phyloP scores from a whole-genome alignment of 1,284 basidiomycete genomes.

The Afroboletus lepidellus region DNA sequence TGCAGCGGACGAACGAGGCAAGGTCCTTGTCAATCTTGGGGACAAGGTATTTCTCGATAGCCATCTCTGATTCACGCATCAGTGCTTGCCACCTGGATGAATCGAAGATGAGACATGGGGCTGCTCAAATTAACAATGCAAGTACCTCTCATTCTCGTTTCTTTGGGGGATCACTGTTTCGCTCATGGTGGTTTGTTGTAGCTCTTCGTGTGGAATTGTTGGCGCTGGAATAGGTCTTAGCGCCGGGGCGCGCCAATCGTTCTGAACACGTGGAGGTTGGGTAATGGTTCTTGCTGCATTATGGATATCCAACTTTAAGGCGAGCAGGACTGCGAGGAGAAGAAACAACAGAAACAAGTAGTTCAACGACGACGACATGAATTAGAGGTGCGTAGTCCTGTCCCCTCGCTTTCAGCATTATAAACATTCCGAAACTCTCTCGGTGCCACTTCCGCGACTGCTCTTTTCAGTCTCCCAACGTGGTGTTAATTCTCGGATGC shows the following conservation, averaged over 20 bases:
- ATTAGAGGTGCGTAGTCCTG: slow-evolving; percentile 2
- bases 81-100: slow-evolving; percentile 22
- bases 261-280: slow-evolving; percentile 19
- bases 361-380: slow-evolving; percentile 11
- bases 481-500: not conserved
- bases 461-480: not conserved
- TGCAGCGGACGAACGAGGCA: slow-evolving; percentile 41
- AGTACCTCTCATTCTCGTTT: slow-evolving; percentile 32
- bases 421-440: slow-evolving; percentile 10
- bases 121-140: not conserved
- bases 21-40: slow-evolving; percentile 29
- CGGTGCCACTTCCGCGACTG: not conserved
- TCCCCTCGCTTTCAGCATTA: slow-evolving; percentile 4
- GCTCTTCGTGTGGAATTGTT: not conserved
- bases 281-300: not conserved
- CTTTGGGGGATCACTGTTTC: slow-evolving; percentile 40
- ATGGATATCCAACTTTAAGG: slow-evolving; percentile 1
- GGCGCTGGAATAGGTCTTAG: slow-evolving; percentile 8
- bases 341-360: slow-evolving; percentile 23
- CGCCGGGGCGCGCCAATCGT: slow-evolving; percentile 10
- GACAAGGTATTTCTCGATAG: slow-evolving; percentile 19
- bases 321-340: slow-evolving; percentile 1
- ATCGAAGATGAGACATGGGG: slow-evolving; percentile 25
- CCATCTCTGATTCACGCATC: slow-evolving; percentile 33
- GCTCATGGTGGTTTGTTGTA: slow-evolving; percentile 33